Evolutionary conservation across 2,329 filamentous ascomycete genomes (phyloP).

Genomic region (Ophiostoma pallidulum): DNA sequence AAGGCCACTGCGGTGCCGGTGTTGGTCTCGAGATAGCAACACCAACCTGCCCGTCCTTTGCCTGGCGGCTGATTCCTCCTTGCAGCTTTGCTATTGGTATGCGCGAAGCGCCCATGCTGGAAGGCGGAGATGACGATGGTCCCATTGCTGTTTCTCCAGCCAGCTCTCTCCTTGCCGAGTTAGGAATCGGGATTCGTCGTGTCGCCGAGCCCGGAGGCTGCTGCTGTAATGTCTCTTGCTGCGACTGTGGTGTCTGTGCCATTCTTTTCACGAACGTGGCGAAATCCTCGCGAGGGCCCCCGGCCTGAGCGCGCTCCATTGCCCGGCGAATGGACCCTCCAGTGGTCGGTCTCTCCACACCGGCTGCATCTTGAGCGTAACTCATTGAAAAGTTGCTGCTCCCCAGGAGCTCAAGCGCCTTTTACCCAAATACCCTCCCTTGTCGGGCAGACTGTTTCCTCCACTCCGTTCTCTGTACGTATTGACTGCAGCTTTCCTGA

Average conservation of each 20-base stretch:
- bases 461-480: constrained; percentile 4
- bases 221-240: constrained; percentile 2
- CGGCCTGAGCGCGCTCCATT: constrained; percentile 42
- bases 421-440: neutral
- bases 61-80: constrained; percentile 26
- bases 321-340: constrained; percentile 44
- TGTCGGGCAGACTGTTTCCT: constrained; percentile 13
- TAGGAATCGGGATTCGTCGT: constrained; percentile 18
- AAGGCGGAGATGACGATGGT: constrained; percentile 16
- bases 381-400: constrained; percentile 38
- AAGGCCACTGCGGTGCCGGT: constrained; percentile 45
- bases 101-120: neutral
- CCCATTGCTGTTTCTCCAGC: constrained; percentile 15
- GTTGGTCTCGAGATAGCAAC: constrained; percentile 44
- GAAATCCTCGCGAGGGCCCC: constrained; percentile 25
- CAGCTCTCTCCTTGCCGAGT: constrained; percentile 21
- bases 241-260: constrained; percentile 13
- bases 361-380: constrained; percentile 44
- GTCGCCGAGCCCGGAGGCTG: constrained; percentile 18
- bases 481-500: neutral
- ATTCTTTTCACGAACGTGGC: constrained; percentile 19
- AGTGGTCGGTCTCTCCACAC: constrained; percentile 37
- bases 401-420: constrained; percentile 14
- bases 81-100: constrained; percentile 23
- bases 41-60: constrained; percentile 29